Conservation (phyloP, 2,329 filamentous ascomycete species). For the Arthrobotrys musiformis region DNA sequence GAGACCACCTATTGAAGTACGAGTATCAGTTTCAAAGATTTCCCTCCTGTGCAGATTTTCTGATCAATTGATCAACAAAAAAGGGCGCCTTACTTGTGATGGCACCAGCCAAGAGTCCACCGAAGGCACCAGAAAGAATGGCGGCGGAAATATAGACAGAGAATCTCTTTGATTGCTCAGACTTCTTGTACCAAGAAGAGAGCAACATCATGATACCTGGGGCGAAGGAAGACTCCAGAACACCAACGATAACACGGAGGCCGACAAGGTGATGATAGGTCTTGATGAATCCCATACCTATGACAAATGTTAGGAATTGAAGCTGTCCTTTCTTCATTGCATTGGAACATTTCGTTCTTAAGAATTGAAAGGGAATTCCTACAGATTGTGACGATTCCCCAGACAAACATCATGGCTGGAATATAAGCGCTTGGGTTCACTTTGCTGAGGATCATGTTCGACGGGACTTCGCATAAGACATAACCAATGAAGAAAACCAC, state of each 20-base stretch:
- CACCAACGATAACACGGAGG: slow-evolving; percentile 68
- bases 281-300: slow-evolving; percentile 66
- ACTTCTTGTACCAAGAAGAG: slow-evolving; percentile 71
- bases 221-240: slow-evolving; percentile 69
- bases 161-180: slow-evolving; percentile 70
- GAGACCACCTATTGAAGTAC: slow-evolving; percentile 60
- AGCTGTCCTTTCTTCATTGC: too few relatives aligned
- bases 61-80: too few relatives aligned
- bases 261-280: slow-evolving; percentile 66
- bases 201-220: slow-evolving; percentile 69
- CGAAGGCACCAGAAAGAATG: slow-evolving; percentile 68
- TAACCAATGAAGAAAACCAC: slow-evolving; percentile 70
- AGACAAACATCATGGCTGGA: slow-evolving; percentile 68
- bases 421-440: slow-evolving; percentile 67
- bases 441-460: slow-evolving; percentile 67
- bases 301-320: slow-evolving; percentile 5
- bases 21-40: not conserved
- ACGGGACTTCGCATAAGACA: slow-evolving; percentile 68
- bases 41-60: too few relatives aligned
- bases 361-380: not conserved
- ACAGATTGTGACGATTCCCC: slow-evolving; percentile 66
- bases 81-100: slow-evolving; percentile 61
- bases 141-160: slow-evolving; percentile 71
- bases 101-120: slow-evolving; percentile 65
- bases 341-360: not conserved